Percentiles rank a stretch among this genome's conserved stretches.
Conservation (phyloP, 1,284 basidiomycete genomes). For the Trametes versicolor region DNA sequence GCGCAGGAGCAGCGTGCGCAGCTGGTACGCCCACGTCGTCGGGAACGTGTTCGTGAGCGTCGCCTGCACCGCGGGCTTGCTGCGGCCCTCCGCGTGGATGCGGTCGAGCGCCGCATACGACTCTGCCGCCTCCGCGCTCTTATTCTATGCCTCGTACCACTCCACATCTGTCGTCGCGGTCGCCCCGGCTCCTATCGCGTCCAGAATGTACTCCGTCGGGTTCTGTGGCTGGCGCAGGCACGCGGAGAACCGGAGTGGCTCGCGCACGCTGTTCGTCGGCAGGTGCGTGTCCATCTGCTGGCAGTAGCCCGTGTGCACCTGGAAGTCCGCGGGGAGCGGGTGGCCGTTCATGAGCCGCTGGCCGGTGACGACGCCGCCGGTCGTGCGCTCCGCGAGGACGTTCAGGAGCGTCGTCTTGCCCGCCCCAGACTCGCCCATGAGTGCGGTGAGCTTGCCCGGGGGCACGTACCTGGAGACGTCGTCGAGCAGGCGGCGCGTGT, state of each 20-base stretch:
- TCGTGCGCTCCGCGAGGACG: constrained; percentile 83
- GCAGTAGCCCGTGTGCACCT: constrained; percentile 80
- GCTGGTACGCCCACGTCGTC: constrained; percentile 57
- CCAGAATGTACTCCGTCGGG: constrained; percentile 75
- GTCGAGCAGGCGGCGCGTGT: constrained; percentile 71
- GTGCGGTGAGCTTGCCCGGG: constrained; percentile 80
- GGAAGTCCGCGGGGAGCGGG: constrained; percentile 77
- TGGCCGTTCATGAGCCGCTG: constrained; percentile 84
- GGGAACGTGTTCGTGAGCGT: constrained; percentile 55
- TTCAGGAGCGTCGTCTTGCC: constrained; percentile 88
- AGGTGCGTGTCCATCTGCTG: constrained; percentile 87
- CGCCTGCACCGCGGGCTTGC: constrained; percentile 42
- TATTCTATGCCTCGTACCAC: constrained; percentile 48
- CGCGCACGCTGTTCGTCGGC: constrained; percentile 80
- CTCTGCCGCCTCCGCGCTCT: constrained; percentile 39
- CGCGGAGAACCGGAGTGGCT: constrained; percentile 87
- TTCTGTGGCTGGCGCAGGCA: constrained; percentile 81
- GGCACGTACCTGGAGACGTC: constrained; percentile 87
- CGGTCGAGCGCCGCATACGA: constrained; percentile 43
- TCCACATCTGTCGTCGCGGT: constrained; percentile 46
- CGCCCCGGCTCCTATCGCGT: constrained; percentile 72
- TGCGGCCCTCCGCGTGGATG: constrained; percentile 47
- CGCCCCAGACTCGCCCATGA: constrained; percentile 87
- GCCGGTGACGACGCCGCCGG: constrained; percentile 84
- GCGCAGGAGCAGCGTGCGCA: constrained; percentile 56